A percentile compares a stretch with the other conserved stretches of the same genome.
Evolutionary conservation across 1,284 basidiomycete genomes (phyloP).

Genomic region (Ustilago hordei): DNA sequence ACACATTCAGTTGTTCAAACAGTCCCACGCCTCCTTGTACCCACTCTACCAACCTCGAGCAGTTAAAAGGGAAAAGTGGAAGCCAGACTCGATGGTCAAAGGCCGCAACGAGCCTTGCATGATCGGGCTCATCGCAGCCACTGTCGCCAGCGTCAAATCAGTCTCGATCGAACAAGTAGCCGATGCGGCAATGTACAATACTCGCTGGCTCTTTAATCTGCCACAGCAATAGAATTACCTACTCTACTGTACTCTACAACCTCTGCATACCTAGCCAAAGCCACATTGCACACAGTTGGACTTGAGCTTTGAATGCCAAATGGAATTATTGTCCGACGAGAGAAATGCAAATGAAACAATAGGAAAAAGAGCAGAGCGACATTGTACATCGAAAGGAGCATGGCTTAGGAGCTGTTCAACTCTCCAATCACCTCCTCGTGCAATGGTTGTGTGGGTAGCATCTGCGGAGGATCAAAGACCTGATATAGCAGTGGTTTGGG

Average conservation of each 20-base stretch:
- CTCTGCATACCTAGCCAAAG: not conserved
- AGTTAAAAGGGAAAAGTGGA: constrained; percentile 78
- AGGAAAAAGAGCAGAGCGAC: not conserved
- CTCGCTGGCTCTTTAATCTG: constrained; percentile 55
- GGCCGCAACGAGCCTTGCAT: constrained; percentile 84
- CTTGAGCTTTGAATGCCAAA: not conserved
- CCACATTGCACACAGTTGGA: not conserved
- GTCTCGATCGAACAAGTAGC: constrained; percentile 76
- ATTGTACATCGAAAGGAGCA: not conserved
- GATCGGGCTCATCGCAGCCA: constrained; percentile 82
- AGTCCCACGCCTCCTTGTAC: constrained; percentile 70
- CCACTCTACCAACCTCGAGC: constrained; percentile 74
- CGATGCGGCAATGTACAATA: constrained; percentile 52
- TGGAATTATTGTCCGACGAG: not conserved
- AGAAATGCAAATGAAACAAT: not conserved
- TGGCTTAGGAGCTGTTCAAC: constrained; percentile 22
- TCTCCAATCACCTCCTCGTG: constrained; percentile 49
- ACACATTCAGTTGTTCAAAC: constrained; percentile 74
- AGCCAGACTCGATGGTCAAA: constrained; percentile 78
- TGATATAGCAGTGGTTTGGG: constrained; percentile 57
- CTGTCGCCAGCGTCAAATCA: constrained; percentile 76
- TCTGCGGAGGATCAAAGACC: constrained; percentile 57
- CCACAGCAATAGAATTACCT: constrained; percentile 3
- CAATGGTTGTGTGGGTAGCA: constrained; percentile 64
- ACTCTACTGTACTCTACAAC: not conserved